phyloP scores from a whole-genome alignment of 805 yeast species.

The Candida hispaniensis region DNA sequence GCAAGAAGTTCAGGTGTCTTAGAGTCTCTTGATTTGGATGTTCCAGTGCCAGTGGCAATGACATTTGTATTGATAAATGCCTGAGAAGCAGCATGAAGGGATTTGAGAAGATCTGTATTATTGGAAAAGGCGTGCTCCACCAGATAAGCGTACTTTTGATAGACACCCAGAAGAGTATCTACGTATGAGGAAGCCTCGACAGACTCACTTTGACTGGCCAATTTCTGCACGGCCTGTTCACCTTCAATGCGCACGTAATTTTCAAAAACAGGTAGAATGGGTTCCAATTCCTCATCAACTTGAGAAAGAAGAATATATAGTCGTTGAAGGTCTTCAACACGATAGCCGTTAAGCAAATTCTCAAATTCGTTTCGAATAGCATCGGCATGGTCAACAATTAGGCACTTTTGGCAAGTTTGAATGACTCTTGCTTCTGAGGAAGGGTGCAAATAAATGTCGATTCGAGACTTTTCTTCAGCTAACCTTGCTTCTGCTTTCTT shows the following conservation, averaged over 20 bases:
- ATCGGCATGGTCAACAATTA: constrained; percentile 69
- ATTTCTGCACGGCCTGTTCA: constrained; percentile 45
- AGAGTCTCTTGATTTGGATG: constrained; percentile 34
- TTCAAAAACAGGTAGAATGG: constrained; percentile 64
- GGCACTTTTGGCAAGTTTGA: constrained; percentile 60
- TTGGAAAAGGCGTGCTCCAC: constrained; percentile 58
- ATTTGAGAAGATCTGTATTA: constrained; percentile 69
- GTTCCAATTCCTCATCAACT: constrained; percentile 68
- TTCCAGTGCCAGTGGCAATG: constrained; percentile 46
- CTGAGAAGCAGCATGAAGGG: constrained; percentile 83
- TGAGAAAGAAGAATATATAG: constrained; percentile 67
- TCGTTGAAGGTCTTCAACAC: constrained; percentile 61
- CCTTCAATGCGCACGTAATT: constrained; percentile 62
- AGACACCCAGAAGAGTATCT: constrained; percentile 60
- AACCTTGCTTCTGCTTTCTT: constrained; percentile 74
- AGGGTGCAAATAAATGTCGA: constrained; percentile 71
- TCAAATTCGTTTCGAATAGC: constrained; percentile 69
- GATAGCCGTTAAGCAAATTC: constrained; percentile 60
- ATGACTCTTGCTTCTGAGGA: constrained; percentile 71
- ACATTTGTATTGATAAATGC: constrained; percentile 71
- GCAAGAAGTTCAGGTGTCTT: constrained; percentile 89
- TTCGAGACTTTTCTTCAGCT: constrained; percentile 69
- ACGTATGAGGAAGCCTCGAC: constrained; percentile 73
- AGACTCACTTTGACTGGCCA: constrained; percentile 32
- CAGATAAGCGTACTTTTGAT: constrained; percentile 53